Base-by-base conservation (phyloP, 129 eudicot species). In the Mikania micrantha region DNA sequence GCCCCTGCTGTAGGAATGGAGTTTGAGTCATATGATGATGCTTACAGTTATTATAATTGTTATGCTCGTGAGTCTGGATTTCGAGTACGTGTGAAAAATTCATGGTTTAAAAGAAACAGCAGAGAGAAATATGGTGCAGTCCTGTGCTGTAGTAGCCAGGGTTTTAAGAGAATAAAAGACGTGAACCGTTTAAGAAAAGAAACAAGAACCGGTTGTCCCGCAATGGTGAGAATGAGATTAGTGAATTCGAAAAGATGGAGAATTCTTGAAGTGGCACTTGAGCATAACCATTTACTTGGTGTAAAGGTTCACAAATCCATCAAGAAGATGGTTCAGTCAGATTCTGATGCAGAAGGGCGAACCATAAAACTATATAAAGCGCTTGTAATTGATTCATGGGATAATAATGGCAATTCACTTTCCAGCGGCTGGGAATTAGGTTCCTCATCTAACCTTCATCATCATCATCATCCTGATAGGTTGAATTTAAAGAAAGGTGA, bases 191-290 rank as follows among this genome's bases (percentile, higher is more conserved):
- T 81, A 58, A 42, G 97, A 41, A 87, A 84, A 77, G 97, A 91
- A 83, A 87, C 97, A 17, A 79, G 97, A 75, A 91, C 96, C 0
- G 97, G 97, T 54, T 91, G 97, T 80, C 95, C 93, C 47, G 97
- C 90, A 59, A 91, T 91, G 97, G 63, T 91, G 64, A 83, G 97
- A 57, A 81, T 91, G 95, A 81, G 92, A 69, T 76, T 91, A 69
- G 86, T 81, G 24, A 94, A 88, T 49, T 91, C 96, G 0, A 91
- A 79, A 74, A 85, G 97, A 69, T 87, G 96, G 95, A 85, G 97
- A 57, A 66, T 91, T 56, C 85, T 87, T 16, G 97, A 91, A 81
- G 97, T 87, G 67, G 32, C 78, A 36, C 87, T 87, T 1, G 94
- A 91, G 15, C 97, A 91, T 85, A 91, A 91, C 75, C 97, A 91